phyloP scores from a whole-genome alignment of 495 filamentous ascomycete species.

The Ascobolus immersus region DNA sequence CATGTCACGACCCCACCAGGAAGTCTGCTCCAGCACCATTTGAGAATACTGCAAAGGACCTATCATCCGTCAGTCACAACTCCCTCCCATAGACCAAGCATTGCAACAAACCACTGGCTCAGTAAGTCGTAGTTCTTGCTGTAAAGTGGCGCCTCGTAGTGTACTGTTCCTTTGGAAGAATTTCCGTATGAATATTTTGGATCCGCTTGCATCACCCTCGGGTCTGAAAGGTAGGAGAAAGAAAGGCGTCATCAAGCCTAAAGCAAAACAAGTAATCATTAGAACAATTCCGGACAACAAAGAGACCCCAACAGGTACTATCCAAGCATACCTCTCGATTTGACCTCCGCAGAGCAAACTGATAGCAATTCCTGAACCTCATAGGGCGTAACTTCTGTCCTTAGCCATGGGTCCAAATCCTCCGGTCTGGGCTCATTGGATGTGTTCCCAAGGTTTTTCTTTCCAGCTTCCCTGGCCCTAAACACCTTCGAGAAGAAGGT shows the following conservation, averaged over 20 bases:
- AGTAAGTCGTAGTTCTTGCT: constrained; percentile 71
- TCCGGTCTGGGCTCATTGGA: constrained; percentile 34
- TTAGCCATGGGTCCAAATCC: constrained; percentile 76
- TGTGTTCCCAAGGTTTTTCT: constrained; percentile 6
- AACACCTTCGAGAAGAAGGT: constrained; percentile 15
- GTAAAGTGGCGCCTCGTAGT: constrained; percentile 40
- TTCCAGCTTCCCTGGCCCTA: constrained; percentile 9
- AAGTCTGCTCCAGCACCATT: constrained; percentile 96
- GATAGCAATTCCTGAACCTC: constrained; percentile 71
- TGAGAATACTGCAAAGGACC: constrained; percentile 82
- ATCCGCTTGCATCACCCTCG: constrained; percentile 67
- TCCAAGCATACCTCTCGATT: constrained; percentile 51
- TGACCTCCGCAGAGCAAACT: constrained; percentile 72
- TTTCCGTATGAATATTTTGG: constrained; percentile 75
- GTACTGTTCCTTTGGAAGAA: constrained; percentile 42
- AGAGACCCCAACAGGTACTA: no score
- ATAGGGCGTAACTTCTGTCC: constrained; percentile 63
- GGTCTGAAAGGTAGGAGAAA: constrained; percentile 89
- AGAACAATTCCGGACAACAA: no score
- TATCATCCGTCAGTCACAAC: constrained; percentile 19
- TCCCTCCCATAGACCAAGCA: constrained; percentile 6
- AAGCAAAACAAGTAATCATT: constrained; percentile 4
- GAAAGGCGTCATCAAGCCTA: constrained; percentile 38
- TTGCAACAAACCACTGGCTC: constrained; percentile 57
- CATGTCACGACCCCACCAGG: constrained; percentile 82